A percentile compares a stretch with the other conserved stretches of the same genome.
These are phyloP conservation scores for Aspergillus nomiae DNA, from an alignment of 2,329 filamentous ascomycete genomes.

Conservation along the genomic window DNA sequence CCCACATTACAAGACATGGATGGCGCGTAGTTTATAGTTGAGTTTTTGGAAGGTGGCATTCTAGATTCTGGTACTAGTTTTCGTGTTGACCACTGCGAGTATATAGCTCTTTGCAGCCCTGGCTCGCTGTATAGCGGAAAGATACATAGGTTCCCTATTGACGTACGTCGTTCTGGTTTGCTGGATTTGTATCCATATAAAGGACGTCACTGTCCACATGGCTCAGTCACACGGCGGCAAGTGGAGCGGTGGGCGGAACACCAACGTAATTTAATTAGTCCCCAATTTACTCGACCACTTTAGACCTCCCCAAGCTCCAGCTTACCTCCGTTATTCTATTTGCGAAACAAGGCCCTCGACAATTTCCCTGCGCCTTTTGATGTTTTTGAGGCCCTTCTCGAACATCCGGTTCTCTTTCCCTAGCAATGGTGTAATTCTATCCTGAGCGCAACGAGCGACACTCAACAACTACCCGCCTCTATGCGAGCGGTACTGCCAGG, in stretches of 20 bases:
- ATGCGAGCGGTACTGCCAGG: constrained; percentile 82
- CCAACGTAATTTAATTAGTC: constrained; percentile 14
- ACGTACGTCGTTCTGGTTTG: not conserved
- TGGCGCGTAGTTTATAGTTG: constrained; percentile 3
- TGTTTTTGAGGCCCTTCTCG: not conserved
- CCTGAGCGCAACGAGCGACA: constrained; percentile 30
- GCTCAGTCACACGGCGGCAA: constrained; percentile 18
- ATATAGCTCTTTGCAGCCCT: not conserved
- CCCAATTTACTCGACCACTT: not conserved
- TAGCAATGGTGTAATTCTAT: constrained; percentile 38
- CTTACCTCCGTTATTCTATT: not conserved
- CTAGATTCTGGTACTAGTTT: not conserved
- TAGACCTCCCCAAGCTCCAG: not conserved
- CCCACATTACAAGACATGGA: constrained; percentile 6
- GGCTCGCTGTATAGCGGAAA: not conserved
- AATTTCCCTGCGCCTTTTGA: not conserved
- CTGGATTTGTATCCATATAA: not conserved
- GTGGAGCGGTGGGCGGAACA: constrained; percentile 18
- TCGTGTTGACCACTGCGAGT: not conserved
- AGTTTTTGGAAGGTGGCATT: no score
- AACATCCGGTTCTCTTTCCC: not conserved
- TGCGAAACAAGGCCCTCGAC: not conserved
- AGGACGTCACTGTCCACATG: constrained; percentile 1
- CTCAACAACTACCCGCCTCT: constrained; percentile 44
- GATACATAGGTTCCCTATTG: not conserved